phyloP scores from a whole-genome alignment of 805 yeast species.

The Diddensiella transvaalensis region DNA sequence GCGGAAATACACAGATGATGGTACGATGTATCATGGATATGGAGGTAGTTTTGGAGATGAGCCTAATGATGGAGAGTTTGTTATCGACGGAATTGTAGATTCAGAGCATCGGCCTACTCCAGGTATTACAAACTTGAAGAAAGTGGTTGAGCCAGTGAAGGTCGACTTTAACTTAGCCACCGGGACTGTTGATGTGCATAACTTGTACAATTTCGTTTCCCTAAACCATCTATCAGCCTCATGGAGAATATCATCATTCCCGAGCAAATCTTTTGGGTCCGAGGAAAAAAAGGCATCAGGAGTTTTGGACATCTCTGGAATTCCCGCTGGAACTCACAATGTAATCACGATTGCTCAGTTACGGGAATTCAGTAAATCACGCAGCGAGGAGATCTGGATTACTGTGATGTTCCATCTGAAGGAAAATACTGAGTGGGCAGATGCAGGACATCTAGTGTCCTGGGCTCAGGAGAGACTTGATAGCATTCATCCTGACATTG shows the following conservation, averaged over 20 bases:
- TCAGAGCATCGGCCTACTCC: constrained; percentile 36
- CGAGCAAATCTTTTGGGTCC: not conserved
- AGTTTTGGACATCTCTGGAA: constrained; percentile 2
- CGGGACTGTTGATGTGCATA: constrained; percentile 6
- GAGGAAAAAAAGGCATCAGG: not conserved
- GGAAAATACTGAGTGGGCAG: constrained; percentile 20
- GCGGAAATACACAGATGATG: constrained; percentile 8
- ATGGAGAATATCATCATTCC: constrained; percentile 2
- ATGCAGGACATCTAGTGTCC: constrained; percentile 27
- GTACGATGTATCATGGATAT: constrained; percentile 28
- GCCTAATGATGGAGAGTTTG: constrained; percentile 35
- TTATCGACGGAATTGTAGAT: constrained; percentile 35
- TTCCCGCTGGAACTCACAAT: constrained; percentile 2
- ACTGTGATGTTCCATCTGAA: constrained; percentile 10
- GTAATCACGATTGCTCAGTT: not conserved
- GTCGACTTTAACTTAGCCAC: constrained; percentile 19
- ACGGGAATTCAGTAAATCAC: not conserved
- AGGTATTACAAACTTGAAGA: constrained; percentile 32
- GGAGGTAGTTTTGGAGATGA: constrained; percentile 40
- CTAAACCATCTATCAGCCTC: constrained; percentile 7
- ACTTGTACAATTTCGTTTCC: constrained; percentile 13
- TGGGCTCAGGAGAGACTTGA: constrained; percentile 26
- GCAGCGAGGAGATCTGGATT: constrained; percentile 5
- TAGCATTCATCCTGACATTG: not conserved
- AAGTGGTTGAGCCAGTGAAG: constrained; percentile 21